A percentile compares a stretch with the other conserved stretches of the same genome.
Evolutionary conservation across 163 green algal genomes (phyloP).

Genomic region (Chloromonas sp.): DNA sequence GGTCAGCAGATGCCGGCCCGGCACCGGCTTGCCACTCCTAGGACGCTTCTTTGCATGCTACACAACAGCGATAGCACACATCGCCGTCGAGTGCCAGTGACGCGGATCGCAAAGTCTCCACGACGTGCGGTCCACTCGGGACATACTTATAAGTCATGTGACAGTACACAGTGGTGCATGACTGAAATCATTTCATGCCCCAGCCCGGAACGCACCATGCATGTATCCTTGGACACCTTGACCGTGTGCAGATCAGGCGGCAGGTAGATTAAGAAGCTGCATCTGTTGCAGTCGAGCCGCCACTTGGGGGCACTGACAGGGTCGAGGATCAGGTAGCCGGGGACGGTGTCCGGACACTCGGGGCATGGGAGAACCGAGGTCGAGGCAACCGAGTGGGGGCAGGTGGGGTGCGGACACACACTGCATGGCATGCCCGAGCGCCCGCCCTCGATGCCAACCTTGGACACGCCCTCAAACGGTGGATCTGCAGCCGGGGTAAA

Average conservation of each 20-base stretch:
- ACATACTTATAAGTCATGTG: neutral
- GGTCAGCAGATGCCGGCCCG: no score
- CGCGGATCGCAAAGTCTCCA: no score
- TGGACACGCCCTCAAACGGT: slow-evolving; percentile 70
- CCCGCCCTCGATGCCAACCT: slow-evolving; percentile 20
- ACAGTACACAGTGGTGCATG: no score
- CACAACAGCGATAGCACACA: no score
- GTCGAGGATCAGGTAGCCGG: slow-evolving; percentile 65
- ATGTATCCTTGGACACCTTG: slow-evolving; percentile 28
- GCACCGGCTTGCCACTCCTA: no score
- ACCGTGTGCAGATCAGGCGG: slow-evolving; percentile 60
- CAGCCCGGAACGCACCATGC: slow-evolving; percentile 22
- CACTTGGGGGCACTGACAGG: slow-evolving; percentile 63
- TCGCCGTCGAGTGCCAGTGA: no score
- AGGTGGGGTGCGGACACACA: slow-evolving; percentile 72
- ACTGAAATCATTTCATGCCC: neutral
- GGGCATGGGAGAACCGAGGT: no score
- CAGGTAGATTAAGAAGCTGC: slow-evolving; percentile 79
- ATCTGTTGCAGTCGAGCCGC: slow-evolving; percentile 78
- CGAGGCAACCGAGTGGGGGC: slow-evolving; percentile 51
- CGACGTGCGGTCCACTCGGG: neutral
- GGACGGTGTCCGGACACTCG: no score
- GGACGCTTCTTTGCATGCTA: no score
- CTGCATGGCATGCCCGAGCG: slow-evolving; percentile 77
- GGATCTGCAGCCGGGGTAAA: slow-evolving; percentile 35